phyloP scores from a whole-genome alignment of 1,139 yeast species.

The Kodamaea anthophila region DNA sequence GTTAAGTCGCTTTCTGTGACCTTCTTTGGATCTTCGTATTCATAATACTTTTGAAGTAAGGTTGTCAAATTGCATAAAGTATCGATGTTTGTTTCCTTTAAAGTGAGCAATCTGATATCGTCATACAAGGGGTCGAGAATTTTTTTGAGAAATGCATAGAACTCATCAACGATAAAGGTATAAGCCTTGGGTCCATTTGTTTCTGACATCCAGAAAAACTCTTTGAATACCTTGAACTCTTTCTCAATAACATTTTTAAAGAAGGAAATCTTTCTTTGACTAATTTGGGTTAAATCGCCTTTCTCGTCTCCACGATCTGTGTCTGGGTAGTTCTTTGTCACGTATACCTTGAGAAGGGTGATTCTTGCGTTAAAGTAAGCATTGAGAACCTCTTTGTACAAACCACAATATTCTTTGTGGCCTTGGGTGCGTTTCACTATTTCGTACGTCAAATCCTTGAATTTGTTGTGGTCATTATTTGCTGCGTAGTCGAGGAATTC shows the following conservation, averaged over 20 bases:
- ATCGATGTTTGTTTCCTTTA: conserved; percentile 63
- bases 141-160: conserved; percentile 53
- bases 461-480: conserved; percentile 14
- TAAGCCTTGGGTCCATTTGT: conserved; percentile 8
- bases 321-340: conserved; percentile 9
- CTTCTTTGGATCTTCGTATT: conserved; percentile 44
- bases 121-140: conserved; percentile 77
- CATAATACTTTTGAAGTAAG: conserved; percentile 62
- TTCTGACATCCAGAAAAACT: conserved; percentile 35
- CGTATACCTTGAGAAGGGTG: conserved; percentile 37
- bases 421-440: conserved; percentile 42
- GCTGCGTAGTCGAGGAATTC: conserved; percentile 38
- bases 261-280: conserved; percentile 55
- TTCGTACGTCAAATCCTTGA: conserved; percentile 44
- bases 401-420: conserved; percentile 58
- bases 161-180: conserved; percentile 23
- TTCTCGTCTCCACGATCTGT: conserved; percentile 3
- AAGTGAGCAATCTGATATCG: conserved; percentile 53
- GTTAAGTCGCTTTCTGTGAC: conserved; percentile 7
- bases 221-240: conserved; percentile 54
- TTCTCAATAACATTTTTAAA: conserved; percentile 53
- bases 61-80: conserved; percentile 71
- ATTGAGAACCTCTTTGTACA: conserved; percentile 58
- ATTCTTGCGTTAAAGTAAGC: conserved; percentile 56
- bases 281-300: conserved; percentile 33